Base-by-base conservation (phyloP, 1,139 yeast species). In the Hansenula sp. region DNA sequence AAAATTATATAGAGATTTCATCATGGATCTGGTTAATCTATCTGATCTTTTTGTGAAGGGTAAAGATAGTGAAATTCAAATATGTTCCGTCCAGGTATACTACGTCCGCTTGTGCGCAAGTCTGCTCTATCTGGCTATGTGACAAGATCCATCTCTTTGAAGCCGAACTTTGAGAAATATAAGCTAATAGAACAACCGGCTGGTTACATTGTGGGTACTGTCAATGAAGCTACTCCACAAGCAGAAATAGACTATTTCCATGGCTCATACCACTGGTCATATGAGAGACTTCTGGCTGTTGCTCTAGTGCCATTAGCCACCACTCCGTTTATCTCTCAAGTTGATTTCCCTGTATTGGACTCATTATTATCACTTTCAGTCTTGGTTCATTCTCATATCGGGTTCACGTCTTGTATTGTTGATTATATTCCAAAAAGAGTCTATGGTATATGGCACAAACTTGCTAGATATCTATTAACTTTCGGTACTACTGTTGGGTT, bases 181-280 rank as follows among this genome's bases (percentile, higher is more conserved):
- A 75, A 70, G 53, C 60, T 71, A 44, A 81, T 72, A 47, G 75
- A 76, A 41, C 86, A 82, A 61, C 89, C 89, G 16, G 79, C 87
- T 36, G 91, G 91, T 12, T 67, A 72, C 54, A 75, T 84, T 44
- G 68, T 67, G 11, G 96, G 94, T 16, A 77, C 84, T 19, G 91
- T 86, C 42, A 90, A 90, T 65, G 96, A 90, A 48, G 85, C 96
- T 6, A 81, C 77, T 53, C 76, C 76, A 40, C 71, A 77, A 17
- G 95, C 96, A 34, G 66, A 70, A 42, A 66, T 83, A 2, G 73
- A 77, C 60, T 71, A 73, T 57, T 65, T 74, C 53, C 91, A 87
- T 59, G 97, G 97, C 28, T 82, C 96, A 5, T 81, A 79, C 63
- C 97, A 90, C 71, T 90, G 96, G 96, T 70, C 89, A 13, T 80